A percentile compares a stretch with the other conserved stretches of the same genome.
Conservation (phyloP, 257 asterid genomes). For the Solanum paucissectum region DNA sequence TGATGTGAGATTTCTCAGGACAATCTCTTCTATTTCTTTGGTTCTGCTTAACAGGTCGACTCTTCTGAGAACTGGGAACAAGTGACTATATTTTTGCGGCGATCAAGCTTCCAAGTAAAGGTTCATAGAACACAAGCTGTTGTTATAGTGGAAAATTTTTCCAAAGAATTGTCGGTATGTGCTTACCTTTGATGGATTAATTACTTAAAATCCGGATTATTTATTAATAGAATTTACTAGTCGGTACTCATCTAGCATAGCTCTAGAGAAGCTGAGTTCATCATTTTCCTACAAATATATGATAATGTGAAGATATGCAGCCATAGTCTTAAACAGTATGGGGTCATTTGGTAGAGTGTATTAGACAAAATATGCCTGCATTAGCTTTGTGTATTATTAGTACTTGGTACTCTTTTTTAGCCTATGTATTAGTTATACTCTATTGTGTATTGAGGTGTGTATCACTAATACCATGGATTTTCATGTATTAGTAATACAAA, state of each 20-base stretch:
- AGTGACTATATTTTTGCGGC: constrained; percentile 47
- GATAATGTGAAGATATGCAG: background rate
- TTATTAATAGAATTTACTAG: background rate
- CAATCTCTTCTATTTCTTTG: background rate
- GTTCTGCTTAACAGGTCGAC: constrained; percentile 43
- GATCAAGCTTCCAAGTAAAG: constrained; percentile 72
- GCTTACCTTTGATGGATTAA: constrained; percentile 11
- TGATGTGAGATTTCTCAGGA: background rate
- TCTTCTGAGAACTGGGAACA: constrained; percentile 87
- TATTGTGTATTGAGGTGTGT: background rate
- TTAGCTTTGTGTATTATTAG: no score
- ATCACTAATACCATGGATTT: background rate
- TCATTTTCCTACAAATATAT: background rate
- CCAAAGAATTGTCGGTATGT: constrained; percentile 77
- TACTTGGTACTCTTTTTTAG: background rate
- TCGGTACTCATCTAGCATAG: background rate
- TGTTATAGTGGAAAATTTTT: constrained; percentile 52
- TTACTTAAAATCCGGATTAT: background rate
- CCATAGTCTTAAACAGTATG: background rate
- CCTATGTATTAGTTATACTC: background rate
- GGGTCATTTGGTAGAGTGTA: background rate
- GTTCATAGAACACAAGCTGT: constrained; percentile 53
- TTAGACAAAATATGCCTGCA: background rate
- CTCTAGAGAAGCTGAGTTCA: background rate
- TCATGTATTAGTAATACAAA: background rate